Evolutionary conservation across 257 asterid species (phyloP).

Genomic region (Jasminum sambac): DNA sequence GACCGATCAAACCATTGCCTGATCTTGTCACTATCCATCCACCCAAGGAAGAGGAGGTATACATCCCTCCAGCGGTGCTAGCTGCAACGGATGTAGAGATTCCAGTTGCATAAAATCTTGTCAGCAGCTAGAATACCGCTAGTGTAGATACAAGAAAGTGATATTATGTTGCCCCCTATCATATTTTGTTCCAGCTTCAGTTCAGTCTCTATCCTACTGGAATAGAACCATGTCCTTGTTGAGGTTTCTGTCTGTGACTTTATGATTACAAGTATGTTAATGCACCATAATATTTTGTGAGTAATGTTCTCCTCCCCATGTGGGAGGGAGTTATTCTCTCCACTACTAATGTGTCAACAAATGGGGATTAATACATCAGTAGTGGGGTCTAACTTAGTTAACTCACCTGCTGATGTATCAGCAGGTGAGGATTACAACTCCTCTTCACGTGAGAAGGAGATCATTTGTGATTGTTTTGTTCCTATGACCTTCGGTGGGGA

Average conservation of each 20-base stretch:
- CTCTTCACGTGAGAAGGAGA: too few relatives aligned
- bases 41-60: conserved; percentile 54
- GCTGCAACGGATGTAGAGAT: conserved; percentile 39
- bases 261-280: background rate
- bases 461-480: too few relatives aligned
- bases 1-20: conserved; percentile 50
- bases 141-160: conserved; percentile 4
- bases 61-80: conserved; percentile 25
- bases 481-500: background rate
- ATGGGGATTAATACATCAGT: too few relatives aligned
- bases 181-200: background rate
- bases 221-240: background rate
- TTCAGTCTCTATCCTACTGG: background rate
- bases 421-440: too few relatives aligned
- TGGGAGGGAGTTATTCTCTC: too few relatives aligned
- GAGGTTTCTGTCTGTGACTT: background rate
- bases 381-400: too few relatives aligned
- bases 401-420: too few relatives aligned
- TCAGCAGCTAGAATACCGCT: background rate
- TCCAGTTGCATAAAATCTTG: conserved; percentile 3
- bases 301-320: too few relatives aligned
- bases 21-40: conserved; percentile 62
- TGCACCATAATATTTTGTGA: background rate
- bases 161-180: background rate
- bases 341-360: too few relatives aligned